Base-by-base conservation (phyloP, 495 filamentous ascomycete genomes). In the Penicillium crystallinum region DNA sequence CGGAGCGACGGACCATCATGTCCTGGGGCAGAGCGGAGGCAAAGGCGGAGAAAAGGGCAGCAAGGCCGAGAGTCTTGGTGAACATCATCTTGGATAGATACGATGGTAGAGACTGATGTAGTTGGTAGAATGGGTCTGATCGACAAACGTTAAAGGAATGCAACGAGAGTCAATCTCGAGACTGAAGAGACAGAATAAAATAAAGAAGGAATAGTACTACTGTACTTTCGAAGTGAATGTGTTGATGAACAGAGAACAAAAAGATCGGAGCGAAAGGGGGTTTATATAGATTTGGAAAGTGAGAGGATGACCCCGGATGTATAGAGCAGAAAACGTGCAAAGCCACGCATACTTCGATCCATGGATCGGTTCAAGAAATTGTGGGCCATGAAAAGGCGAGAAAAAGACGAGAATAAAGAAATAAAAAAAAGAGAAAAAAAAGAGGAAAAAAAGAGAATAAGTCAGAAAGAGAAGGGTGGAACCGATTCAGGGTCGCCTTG, bases 21-120 rank as follows among this genome's bases (percentile, higher is more conserved):
- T 51, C 62, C 27, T 59, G 68, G 58, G 62, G 68, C 27, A 75
- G 63, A 38, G 74, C 74, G 34, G 71, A 59, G 45, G 68, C 53
- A 52, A 74, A 55, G 56, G 68, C 53, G 39, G 68, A 64, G 46
- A 74, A 63, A 54, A 62, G 60, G 57, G 72, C 67, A 42, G 65
- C 61, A 46, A 71, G 45, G 56, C 66, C 62, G 58, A 75, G 47
- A 52, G 67, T 58, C 66, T 74, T 74, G 61, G 65, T 63, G 71
- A 77, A 75, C 61, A 75, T 65, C 71, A 73, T 77, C 62, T 69
- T 77, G n/a, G 3, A 19, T 18, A 29, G 29, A 22, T 54, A 17
- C 51, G 45, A 46, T 17, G 46, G 30, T 49, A 49, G 34, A 59
- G 52, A 55, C 42, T 33, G 41, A 46, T 55, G 21, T 66, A 45